Evolutionary conservation across 2,329 filamentous ascomycete species (phyloP).

Genomic region (Sporothrix globosa): DNA sequence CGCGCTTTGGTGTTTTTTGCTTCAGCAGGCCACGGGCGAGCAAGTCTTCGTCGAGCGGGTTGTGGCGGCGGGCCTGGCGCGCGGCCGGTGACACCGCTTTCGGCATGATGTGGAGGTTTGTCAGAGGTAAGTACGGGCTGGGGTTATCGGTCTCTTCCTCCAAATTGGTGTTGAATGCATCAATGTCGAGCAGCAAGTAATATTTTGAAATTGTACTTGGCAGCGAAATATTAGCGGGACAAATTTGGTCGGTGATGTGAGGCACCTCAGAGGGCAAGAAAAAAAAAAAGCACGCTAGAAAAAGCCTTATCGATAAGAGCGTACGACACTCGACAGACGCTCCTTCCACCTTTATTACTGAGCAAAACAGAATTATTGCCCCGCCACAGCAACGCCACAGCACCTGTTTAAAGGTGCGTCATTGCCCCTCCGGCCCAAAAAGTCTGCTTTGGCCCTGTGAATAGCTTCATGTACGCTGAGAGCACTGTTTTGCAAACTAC

Average conservation of each 20-base stretch:
- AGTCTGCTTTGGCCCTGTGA: conserved; percentile 30
- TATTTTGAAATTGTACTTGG: too few relatives aligned
- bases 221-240: conserved; percentile 25
- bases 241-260: conserved; percentile 31
- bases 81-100: conserved; percentile 68
- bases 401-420: conserved; percentile 11
- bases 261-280: conserved; percentile 23
- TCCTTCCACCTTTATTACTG: too few relatives aligned
- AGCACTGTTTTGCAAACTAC: too few relatives aligned
- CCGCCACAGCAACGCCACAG: conserved; percentile 32
- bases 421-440: conserved; percentile 31
- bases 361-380: conserved; percentile 5
- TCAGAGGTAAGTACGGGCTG: conserved; percentile 35
- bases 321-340: too few relatives aligned
- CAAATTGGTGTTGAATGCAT: neutral
- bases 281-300: conserved; percentile 33
- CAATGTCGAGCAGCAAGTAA: neutral
- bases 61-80: conserved; percentile 72
- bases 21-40: conserved; percentile 70
- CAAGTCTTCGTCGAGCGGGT: conserved; percentile 88
- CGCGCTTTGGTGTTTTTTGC: conserved; percentile 73
- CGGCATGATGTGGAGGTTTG: conserved; percentile 62
- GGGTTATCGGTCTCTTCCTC: neutral
- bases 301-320: conserved; percentile 30
- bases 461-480: conserved; percentile 30